Evolutionary conservation across 2,329 filamentous ascomycete species (phyloP).

Genomic region (Colletotrichum chlorophyti): DNA sequence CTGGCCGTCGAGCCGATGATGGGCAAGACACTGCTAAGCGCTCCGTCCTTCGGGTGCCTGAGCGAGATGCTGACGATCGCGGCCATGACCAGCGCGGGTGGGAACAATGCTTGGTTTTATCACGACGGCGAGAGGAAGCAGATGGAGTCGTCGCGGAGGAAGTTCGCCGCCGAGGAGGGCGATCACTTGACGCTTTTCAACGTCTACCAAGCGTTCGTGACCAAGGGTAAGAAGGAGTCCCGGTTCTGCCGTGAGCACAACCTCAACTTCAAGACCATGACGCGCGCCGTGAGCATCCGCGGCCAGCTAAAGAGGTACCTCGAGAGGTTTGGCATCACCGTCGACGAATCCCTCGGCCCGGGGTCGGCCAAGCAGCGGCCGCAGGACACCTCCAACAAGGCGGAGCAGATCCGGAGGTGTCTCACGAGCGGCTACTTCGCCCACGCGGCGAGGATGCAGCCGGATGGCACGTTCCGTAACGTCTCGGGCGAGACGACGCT

Average conservation of each 20-base stretch:
- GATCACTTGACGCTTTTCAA: constrained; percentile 94
- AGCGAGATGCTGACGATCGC: constrained; percentile 90
- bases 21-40: constrained; percentile 83
- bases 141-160: constrained; percentile 76
- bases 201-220: constrained; percentile 88
- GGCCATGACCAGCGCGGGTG: constrained; percentile 89
- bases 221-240: constrained; percentile 80
- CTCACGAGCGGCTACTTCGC: constrained; percentile 91
- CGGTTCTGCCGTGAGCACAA: constrained; percentile 88
- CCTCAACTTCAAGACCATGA: constrained; percentile 86
- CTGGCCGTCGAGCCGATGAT: constrained; percentile 95
- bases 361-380: constrained; percentile 23
- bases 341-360: constrained; percentile 64
- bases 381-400: constrained; percentile 46
- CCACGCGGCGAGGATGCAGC: constrained; percentile 91
- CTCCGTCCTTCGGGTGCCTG: constrained; percentile 77
- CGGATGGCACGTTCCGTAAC: constrained; percentile 87
- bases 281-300: constrained; percentile 82
- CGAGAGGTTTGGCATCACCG: constrained; percentile 79
- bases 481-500: constrained; percentile 81
- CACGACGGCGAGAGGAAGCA: constrained; percentile 79
- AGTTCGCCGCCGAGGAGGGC: constrained; percentile 91
- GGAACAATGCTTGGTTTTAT: constrained; percentile 80
- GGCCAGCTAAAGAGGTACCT: constrained; percentile 87
- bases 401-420: constrained; percentile 82